Evolutionary conservation across 2,329 filamentous ascomycete genomes (phyloP), one percentile per base, ranked within the genome.

Genomic region (Colletotrichum eremochloae): DNA sequence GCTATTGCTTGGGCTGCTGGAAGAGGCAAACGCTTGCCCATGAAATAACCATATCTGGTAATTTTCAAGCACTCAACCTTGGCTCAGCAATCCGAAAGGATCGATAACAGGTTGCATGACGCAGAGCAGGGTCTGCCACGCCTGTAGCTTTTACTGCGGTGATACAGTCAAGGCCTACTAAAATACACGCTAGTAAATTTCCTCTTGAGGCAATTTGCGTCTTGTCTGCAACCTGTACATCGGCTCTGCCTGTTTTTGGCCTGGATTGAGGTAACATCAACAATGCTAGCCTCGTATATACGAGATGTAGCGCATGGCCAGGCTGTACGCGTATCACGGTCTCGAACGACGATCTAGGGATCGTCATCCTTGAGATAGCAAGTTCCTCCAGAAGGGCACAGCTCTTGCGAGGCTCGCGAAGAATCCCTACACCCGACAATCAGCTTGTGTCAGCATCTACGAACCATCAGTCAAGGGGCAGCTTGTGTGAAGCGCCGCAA

Each of bases 341-440:
- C 36, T 58, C 5, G 3, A 58, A 58, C 20, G 5, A 58, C 36
- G 15, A 3, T 42, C 20, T 4, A 6, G 36, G 52, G 55, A n/a
- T 58, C 5, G 29, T 42, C 1, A 58, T 42, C 33, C 55, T 42
- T 58, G 6, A 58, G 55, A 58, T 58, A 42, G 12, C 5, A 58
- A 58, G 55, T 58, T 58, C 12, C 36, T 58, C 20, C 6, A 58
- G 55, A 36, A 58, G 55, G 20, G 36, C 24, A 58, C 29, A 58
- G 55, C 55, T 58, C 36, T 58, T 42, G 11, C 6, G 5, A 58
- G 24, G 40, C 11, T 57, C 2, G 9, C 18, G 12, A 48, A 66
- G 42, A 29, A 48, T 44, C 44, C 42, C 44, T 65, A 31, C 24
- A 33, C 31, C 18, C 7, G 12, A 66, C 20, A 58, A 66, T 36